Conservation (phyloP, 768 basidiomycete species). For the Leccinum rimulosum region DNA sequence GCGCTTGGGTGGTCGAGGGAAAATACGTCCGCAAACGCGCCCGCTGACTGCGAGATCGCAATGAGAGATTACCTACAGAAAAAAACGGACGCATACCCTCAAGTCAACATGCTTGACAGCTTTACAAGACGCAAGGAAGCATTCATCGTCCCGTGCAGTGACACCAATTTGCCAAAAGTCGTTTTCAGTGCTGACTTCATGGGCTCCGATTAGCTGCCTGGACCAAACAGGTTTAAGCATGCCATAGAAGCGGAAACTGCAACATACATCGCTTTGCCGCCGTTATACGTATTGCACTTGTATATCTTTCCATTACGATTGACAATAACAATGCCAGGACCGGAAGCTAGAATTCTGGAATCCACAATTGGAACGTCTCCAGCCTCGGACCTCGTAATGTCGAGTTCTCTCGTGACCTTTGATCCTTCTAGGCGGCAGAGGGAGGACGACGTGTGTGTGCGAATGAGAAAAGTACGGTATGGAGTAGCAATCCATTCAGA, state of each 20-base stretch:
- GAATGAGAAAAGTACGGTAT: conserved; percentile 34
- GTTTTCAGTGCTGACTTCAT: conserved; percentile 21
- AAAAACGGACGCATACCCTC: conserved; percentile 42
- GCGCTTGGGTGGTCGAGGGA: conserved; percentile 33
- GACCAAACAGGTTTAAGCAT: conserved; percentile 1
- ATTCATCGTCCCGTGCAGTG: conserved; percentile 34
- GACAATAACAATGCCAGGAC: conserved; percentile 40
- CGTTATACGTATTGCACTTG: conserved; percentile 38
- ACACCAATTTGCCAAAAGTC: conserved; percentile 54
- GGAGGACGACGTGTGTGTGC: conserved; percentile 46
- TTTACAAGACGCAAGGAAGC: conserved; percentile 48
- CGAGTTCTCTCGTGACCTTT: conserved; percentile 34
- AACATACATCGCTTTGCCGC: conserved; percentile 42
- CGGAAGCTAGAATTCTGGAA: conserved; percentile 37
- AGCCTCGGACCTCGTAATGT: conserved; percentile 39
- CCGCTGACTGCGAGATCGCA: conserved; percentile 29
- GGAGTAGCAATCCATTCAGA: conserved; percentile 12
- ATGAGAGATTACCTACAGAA: conserved; percentile 5
- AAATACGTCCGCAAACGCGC: conserved; percentile 33
- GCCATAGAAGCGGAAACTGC: neutral
- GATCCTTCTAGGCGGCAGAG: conserved; percentile 33
- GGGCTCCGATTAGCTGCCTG: conserved; percentile 22
- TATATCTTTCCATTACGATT: conserved; percentile 56
- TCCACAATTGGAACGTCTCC: conserved; percentile 46
- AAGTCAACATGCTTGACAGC: conserved; percentile 48